Evolutionary conservation across 2,329 filamentous ascomycete genomes (phyloP).

Genomic region (Aspergillus persii): DNA sequence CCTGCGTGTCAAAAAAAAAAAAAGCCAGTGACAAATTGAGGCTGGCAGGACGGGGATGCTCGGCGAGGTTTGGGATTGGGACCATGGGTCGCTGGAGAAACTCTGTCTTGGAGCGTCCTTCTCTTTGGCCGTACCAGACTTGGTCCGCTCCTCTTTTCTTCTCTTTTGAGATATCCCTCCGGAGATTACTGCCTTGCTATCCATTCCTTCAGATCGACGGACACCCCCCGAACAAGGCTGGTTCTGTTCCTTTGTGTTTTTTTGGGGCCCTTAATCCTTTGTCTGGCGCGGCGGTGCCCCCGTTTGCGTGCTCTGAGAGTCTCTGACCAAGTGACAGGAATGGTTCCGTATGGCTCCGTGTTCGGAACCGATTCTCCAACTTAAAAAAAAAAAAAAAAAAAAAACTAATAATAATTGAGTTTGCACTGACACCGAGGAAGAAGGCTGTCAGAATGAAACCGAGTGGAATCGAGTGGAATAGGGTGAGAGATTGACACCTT

Average conservation of each 20-base stretch:
- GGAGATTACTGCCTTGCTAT: conserved; percentile 6
- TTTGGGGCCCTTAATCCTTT: not conserved
- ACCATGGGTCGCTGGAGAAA: not conserved
- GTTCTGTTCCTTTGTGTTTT: not conserved
- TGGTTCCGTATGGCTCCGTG: not conserved
- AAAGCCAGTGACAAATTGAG: conserved; percentile 7
- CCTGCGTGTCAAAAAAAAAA: not conserved
- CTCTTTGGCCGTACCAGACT: conserved; percentile 14
- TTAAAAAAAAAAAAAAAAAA: too few species aligned
- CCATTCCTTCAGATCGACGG: not conserved
- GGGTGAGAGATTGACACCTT: not conserved
- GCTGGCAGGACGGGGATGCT: not conserved
- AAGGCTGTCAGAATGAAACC: not conserved
- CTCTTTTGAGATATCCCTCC: conserved; percentile 15
- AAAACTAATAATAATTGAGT: not conserved
- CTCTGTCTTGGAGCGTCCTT: conserved; percentile 3
- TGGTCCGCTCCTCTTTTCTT: conserved; percentile 13
- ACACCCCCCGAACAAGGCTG: not conserved
- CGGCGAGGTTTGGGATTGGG: not conserved
- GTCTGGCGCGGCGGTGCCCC: not conserved
- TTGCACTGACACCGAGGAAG: not conserved
- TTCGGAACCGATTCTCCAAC: not conserved
- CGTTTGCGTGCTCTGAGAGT: not conserved
- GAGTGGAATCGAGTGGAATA: not conserved
- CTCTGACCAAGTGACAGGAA: not conserved